These are phyloP conservation scores for Monosporozyma aquatica DNA, from an alignment of 805 yeast genomes.

Conservation along the genomic window DNA sequence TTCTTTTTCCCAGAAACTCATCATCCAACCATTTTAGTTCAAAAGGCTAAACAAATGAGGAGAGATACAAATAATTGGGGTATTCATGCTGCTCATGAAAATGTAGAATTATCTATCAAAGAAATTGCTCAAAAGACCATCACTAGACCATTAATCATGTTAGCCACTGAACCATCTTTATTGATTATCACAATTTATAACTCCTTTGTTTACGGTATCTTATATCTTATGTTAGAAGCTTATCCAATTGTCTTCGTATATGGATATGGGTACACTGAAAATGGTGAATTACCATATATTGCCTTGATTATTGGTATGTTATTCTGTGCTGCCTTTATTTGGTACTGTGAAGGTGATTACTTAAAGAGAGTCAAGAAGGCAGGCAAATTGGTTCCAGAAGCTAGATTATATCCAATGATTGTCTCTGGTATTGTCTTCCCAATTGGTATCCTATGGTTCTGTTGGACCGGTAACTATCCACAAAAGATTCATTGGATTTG, in stretches of 20 bases:
- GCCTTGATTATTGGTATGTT: constrained; percentile 63
- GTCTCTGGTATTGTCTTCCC: constrained; percentile 64
- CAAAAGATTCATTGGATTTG: constrained; percentile 69
- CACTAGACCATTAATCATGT: constrained; percentile 60
- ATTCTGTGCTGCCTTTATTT: constrained; percentile 39
- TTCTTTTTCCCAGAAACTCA: constrained; percentile 43
- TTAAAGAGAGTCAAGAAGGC: constrained; percentile 39
- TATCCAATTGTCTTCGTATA: constrained; percentile 60
- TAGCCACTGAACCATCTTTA: constrained; percentile 62
- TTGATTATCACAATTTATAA: constrained; percentile 61
- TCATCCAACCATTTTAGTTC: constrained; percentile 35
- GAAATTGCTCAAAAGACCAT: constrained; percentile 57
- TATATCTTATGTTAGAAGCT: constrained; percentile 66
- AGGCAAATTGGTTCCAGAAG: constrained; percentile 64
- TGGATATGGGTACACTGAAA: constrained; percentile 46
- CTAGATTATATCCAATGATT: constrained; percentile 69
- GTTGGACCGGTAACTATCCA: constrained; percentile 79
- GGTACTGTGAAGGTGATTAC: constrained; percentile 45
- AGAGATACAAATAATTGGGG: constrained; percentile 74
- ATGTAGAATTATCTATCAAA: constrained; percentile 42
- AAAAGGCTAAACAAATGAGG: constrained; percentile 50
- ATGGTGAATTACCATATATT: constrained; percentile 66
- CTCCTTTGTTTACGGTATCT: constrained; percentile 72
- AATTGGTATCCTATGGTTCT: constrained; percentile 74
- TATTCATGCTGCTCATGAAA: constrained; percentile 69